A percentile compares a stretch with the other conserved stretches of the same genome.
Conservation (phyloP, 352 stramenopile species). For the Globisporangium takayamanum region DNA sequence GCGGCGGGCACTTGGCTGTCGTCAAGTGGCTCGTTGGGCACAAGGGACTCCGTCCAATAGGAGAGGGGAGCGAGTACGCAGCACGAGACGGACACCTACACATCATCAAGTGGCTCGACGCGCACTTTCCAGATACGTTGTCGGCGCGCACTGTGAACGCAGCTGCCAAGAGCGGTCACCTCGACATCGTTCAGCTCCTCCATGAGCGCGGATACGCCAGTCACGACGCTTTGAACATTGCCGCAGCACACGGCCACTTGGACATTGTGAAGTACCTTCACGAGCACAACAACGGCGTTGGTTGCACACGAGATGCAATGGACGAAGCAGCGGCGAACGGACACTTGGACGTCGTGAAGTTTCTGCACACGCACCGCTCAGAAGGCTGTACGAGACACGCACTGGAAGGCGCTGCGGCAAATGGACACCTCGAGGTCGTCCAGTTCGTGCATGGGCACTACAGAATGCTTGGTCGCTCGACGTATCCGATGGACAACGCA, state of each 20-base stretch:
- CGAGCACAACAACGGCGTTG: not conserved
- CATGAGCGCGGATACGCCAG: not conserved
- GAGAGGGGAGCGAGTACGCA: not conserved
- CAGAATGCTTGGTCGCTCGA: too few species aligned
- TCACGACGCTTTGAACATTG: not conserved
- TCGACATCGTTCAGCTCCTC: too few species aligned
- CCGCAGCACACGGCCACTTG: not conserved
- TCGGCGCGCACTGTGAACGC: not conserved
- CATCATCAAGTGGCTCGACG: not conserved
- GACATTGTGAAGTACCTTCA: not conserved
- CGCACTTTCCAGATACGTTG: too few species aligned
- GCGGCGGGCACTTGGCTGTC: too few species aligned
- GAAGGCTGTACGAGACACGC: too few species aligned
- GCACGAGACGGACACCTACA: not conserved
- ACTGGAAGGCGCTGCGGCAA: too few species aligned
- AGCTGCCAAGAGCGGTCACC: too few species aligned
- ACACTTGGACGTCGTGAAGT: too few species aligned
- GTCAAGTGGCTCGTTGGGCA: not conserved
- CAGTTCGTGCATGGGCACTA: not conserved
- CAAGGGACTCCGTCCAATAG: not conserved
- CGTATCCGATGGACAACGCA: too few species aligned
- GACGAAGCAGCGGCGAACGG: not conserved
- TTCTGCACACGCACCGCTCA: too few species aligned
- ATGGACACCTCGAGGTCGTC: too few species aligned
- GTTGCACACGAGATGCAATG: not conserved